These are phyloP conservation scores for Mesostigma viride DNA, from an alignment of 139 green algal genomes.

Conservation along the genomic window DNA sequence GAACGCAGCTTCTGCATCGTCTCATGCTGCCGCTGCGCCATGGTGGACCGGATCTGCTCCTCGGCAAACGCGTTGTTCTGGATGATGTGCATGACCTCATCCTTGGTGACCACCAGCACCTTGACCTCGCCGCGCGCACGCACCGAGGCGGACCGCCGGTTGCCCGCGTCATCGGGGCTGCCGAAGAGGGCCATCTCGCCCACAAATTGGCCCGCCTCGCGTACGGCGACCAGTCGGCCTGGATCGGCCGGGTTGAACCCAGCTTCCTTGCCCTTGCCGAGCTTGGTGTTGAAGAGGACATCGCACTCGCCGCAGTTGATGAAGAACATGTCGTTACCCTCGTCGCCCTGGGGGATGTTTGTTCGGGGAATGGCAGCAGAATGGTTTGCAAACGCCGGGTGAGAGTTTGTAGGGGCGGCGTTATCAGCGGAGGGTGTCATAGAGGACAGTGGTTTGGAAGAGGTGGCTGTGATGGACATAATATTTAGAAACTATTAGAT, in stretches of 20 bases:
- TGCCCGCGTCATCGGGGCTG: not conserved
- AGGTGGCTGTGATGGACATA: too few relatives aligned
- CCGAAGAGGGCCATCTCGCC: not conserved
- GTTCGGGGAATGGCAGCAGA: too few relatives aligned
- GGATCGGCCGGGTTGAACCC: not conserved
- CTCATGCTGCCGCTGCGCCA: too few relatives aligned
- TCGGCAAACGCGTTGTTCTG: too few relatives aligned
- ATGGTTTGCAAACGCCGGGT: too few relatives aligned
- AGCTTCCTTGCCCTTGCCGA: not conserved
- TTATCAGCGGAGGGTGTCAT: too few relatives aligned
- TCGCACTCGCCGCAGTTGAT: not conserved
- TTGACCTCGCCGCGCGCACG: not conserved
- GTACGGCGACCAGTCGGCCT: not conserved
- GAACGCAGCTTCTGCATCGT: too few relatives aligned
- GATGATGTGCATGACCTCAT: too few relatives aligned
- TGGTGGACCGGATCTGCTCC: too few relatives aligned
- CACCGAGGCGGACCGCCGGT: not conserved
- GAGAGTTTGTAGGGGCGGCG: too few relatives aligned
- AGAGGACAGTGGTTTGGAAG: too few relatives aligned
- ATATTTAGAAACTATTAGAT: too few relatives aligned
- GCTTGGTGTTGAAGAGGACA: not conserved
- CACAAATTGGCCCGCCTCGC: not conserved
- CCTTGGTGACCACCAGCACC: not conserved
- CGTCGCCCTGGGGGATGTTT: not conserved
- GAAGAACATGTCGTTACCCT: not conserved